These are phyloP conservation scores for Fusarium nisikadoi DNA, from an alignment of 2,329 filamentous ascomycete species.

Conservation along the genomic window DNA sequence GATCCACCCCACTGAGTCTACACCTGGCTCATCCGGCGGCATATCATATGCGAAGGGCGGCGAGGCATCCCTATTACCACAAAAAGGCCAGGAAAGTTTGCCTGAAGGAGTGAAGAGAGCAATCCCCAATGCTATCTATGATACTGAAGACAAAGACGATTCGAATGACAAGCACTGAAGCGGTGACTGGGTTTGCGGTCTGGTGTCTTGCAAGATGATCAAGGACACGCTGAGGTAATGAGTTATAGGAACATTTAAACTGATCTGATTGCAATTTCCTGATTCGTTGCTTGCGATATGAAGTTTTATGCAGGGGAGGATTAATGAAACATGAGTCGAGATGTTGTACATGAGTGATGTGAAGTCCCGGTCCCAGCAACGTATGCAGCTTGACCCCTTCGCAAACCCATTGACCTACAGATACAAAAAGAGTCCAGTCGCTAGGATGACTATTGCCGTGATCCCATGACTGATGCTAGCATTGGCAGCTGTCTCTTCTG, in stretches of 20 bases:
- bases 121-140: constrained; percentile 33
- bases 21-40: constrained; percentile 27
- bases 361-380: background rate
- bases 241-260: accelerated
- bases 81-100: constrained; percentile 40
- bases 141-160: constrained; percentile 30
- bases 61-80: constrained; percentile 33
- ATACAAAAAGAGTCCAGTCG: constrained; percentile 26
- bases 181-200: background rate
- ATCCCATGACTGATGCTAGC: constrained; percentile 27
- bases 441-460: constrained; percentile 6
- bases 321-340: background rate
- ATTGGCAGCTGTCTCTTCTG: constrained; percentile 1
- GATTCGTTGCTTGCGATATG: background rate
- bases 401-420: background rate
- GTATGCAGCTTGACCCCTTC: background rate
- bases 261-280: background rate
- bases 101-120: constrained; percentile 39
- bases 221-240: accelerated
- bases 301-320: background rate
- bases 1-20: constrained; percentile 37
- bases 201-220: background rate
- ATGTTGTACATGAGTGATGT: background rate
- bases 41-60: constrained; percentile 36
- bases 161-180: constrained; percentile 9